These are phyloP conservation scores for Periconia sp. DNA, from an alignment of 2,329 filamentous ascomycete genomes.

Conservation along the genomic window DNA sequence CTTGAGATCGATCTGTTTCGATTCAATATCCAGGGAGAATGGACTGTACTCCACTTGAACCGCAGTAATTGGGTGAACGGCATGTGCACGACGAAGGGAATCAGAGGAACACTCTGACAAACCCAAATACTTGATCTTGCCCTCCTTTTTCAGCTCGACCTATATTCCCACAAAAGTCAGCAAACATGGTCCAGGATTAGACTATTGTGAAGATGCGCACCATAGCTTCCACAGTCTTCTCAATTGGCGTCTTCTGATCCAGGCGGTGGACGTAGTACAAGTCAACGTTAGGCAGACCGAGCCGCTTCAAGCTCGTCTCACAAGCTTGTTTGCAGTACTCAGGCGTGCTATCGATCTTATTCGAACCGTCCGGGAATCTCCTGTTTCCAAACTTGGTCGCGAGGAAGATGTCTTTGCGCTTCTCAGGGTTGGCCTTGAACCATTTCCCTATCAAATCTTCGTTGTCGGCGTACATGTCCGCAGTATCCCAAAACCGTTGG, in stretches of 20 bases:
- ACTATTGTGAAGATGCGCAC: too few relatives aligned
- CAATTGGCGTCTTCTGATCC: slow-evolving; percentile 52
- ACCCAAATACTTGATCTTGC: slow-evolving; percentile 58
- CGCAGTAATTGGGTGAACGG: slow-evolving; percentile 55
- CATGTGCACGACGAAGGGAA: slow-evolving; percentile 56
- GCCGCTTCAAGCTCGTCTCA: slow-evolving; percentile 46
- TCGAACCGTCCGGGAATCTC: slow-evolving; percentile 57
- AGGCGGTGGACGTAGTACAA: slow-evolving; percentile 54
- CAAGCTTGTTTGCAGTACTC: slow-evolving; percentile 50
- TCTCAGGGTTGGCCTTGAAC: slow-evolving; percentile 46
- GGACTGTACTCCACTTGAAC: slow-evolving; percentile 60
- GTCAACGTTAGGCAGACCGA: slow-evolving; percentile 53
- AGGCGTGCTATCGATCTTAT: slow-evolving; percentile 44
- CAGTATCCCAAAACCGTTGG: slow-evolving; percentile 39
- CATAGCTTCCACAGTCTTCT: slow-evolving; percentile 58
- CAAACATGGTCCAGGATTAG: too few relatives aligned
- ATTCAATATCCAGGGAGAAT: slow-evolving; percentile 57
- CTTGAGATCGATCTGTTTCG: slow-evolving; percentile 41
- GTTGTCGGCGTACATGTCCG: slow-evolving; percentile 41
- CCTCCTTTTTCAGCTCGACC: slow-evolving; percentile 62
- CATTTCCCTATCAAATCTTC: slow-evolving; percentile 43
- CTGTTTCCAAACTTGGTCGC: slow-evolving; percentile 48
- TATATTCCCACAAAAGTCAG: too few relatives aligned
- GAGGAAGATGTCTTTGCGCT: slow-evolving; percentile 56
- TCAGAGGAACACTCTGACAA: slow-evolving; percentile 53